A percentile compares a stretch with the other conserved stretches of the same genome.
Evolutionary conservation across 257 asterid species (phyloP).

Genomic region (Solanum acaule): DNA sequence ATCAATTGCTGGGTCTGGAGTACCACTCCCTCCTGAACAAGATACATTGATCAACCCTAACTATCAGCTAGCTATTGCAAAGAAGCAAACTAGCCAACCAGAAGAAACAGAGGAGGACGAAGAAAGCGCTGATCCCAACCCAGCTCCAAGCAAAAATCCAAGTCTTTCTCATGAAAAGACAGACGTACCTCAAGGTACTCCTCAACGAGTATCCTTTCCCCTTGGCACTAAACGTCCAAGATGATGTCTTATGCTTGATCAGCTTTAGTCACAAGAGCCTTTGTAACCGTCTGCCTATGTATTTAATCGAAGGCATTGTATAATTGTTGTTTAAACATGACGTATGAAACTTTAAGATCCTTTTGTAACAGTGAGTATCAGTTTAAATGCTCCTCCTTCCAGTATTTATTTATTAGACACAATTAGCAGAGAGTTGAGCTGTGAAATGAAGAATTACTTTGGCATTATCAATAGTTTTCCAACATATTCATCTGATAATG

Average conservation of each 20-base stretch:
- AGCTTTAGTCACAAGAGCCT: not conserved
- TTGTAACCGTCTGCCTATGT: not conserved
- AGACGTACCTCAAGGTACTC: slow-evolving; percentile 49
- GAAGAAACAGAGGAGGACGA: slow-evolving; percentile 88
- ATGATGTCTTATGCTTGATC: not conserved
- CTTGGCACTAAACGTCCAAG: slow-evolving; percentile 54
- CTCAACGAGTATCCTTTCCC: slow-evolving; percentile 75
- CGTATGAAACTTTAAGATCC: not conserved
- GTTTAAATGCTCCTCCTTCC: not conserved
- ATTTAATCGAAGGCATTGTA: not conserved
- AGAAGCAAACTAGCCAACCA: slow-evolving; percentile 29
- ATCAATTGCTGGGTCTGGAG: slow-evolving; percentile 42
- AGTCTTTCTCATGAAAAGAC: slow-evolving; percentile 33
- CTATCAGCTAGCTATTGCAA: slow-evolving; percentile 70
- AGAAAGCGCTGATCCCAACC: slow-evolving; percentile 32
- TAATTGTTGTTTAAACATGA: not conserved
- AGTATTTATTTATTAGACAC: not conserved
- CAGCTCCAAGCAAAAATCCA: slow-evolving; percentile 14
- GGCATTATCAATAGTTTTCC: not conserved
- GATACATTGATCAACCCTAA: slow-evolving; percentile 80
- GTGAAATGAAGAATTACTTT: not conserved
- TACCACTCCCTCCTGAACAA: slow-evolving; percentile 75
- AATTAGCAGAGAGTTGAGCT: not conserved
- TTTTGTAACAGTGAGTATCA: not conserved
- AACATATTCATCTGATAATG: not conserved